phyloP scores from a whole-genome alignment of 805 yeast species.

The Barnettozyma siamensis region DNA sequence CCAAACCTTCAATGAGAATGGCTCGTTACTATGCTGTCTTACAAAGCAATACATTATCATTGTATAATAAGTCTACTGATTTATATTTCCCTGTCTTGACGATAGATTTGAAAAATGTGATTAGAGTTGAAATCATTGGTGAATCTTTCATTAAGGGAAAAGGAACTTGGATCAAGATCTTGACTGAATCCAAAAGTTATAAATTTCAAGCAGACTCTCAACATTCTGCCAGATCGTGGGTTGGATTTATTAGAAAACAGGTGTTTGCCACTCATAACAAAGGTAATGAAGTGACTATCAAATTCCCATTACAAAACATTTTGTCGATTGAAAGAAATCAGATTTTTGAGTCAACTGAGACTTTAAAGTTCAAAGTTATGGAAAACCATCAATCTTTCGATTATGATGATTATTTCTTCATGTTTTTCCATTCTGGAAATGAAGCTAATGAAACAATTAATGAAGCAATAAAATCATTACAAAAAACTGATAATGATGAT shows the following conservation, averaged over 20 bases:
- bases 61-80: conserved; percentile 68
- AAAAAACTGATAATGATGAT: conserved; percentile 1
- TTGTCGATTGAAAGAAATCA: conserved; percentile 52
- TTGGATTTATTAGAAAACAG: conserved; percentile 62
- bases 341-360: conserved; percentile 51
- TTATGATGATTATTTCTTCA: conserved; percentile 63
- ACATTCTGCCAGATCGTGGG: conserved; percentile 77
- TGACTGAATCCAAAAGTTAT: conserved; percentile 52
- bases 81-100: conserved; percentile 78
- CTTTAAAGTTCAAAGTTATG: conserved; percentile 54
- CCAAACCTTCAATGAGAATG: conserved; percentile 25
- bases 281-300: conserved; percentile 67
- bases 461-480: conserved; percentile 29
- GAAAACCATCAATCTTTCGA: conserved; percentile 49
- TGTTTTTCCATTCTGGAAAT: conserved; percentile 54
- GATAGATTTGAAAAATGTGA: conserved; percentile 62
- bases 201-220: conserved; percentile 69
- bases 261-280: conserved; percentile 69
- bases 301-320: conserved; percentile 68
- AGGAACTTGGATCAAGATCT: conserved; percentile 49
- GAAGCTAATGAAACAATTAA: conserved; percentile 37
- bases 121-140: conserved; percentile 48
- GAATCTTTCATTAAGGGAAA: conserved; percentile 5
- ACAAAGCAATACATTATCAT: conserved; percentile 58
- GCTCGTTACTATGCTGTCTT: conserved; percentile 76